Evolutionary conservation across 257 asterid species (phyloP).

Genomic region (Linderniella brevidens): DNA sequence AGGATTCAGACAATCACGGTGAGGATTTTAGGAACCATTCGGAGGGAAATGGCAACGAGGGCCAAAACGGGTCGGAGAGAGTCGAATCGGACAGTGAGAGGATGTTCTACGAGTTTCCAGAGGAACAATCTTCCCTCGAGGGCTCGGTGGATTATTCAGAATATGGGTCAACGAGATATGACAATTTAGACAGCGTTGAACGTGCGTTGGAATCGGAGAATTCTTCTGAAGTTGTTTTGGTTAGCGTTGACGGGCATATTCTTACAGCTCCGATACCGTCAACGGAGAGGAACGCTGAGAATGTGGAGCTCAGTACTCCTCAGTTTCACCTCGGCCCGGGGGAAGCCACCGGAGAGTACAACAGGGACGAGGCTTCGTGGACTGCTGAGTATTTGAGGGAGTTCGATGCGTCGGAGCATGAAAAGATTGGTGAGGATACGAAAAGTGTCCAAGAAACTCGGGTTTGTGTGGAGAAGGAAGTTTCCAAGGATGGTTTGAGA

Average conservation of each 20-base stretch:
- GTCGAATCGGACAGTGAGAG: slow-evolving; percentile 54
- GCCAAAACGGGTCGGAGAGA: slow-evolving; percentile 51
- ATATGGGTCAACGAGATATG: slow-evolving; percentile 41
- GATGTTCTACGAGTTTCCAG: slow-evolving; percentile 67
- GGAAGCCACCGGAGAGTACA: slow-evolving; percentile 34
- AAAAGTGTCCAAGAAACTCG: slow-evolving; percentile 14
- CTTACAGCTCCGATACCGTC: slow-evolving; percentile 79
- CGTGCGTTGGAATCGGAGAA: slow-evolving; percentile 43
- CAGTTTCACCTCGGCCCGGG: slow-evolving; percentile 70
- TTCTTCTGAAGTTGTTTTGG: slow-evolving; percentile 78
- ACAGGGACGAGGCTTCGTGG: slow-evolving; percentile 33
- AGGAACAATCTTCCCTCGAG: slow-evolving; percentile 51
- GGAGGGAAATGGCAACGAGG: slow-evolving; percentile 15
- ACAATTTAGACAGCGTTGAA: slow-evolving; percentile 40
- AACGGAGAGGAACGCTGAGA: slow-evolving; percentile 33
- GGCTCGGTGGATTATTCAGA: slow-evolving; percentile 54
- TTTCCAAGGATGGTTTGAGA: slow-evolving; percentile 16
- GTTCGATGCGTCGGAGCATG: slow-evolving; percentile 16
- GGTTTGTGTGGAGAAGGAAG: slow-evolving; percentile 19
- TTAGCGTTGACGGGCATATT: slow-evolving; percentile 84
- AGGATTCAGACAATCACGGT: slow-evolving; percentile 15
- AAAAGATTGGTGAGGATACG: slow-evolving; percentile 15
- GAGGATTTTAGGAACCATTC: neutral
- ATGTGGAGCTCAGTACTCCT: slow-evolving; percentile 44
- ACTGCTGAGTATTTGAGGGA: slow-evolving; percentile 26